Base-by-base conservation (phyloP, 768 basidiomycete species). In the Leccinum sublutescens region DNA sequence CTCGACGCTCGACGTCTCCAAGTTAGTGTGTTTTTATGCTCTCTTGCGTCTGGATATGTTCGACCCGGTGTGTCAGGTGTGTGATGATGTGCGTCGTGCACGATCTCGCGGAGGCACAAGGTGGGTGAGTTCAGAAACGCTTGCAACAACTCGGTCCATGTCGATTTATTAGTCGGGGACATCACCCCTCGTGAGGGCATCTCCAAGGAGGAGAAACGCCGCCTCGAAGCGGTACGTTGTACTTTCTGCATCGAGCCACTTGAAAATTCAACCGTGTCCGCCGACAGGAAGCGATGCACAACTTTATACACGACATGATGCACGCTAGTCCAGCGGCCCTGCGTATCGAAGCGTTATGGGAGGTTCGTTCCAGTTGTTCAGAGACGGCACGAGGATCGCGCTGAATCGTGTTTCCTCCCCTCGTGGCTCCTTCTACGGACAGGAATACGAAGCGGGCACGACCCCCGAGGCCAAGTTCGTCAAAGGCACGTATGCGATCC, bases 71-170 rank as follows among this genome's bases (percentile, higher is more conserved):
- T 33, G 5, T 12, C 10, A 51, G 50, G 80, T 92, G 89, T 59
- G 87, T 91, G 14, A 88, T 95, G 91, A 88, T 98, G 83, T 85
- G 85, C n/a, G 64, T 96, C 36, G 92, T 97, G 14, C 96, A 99
- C 68, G 96, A 99, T 74, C 82, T 99, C 14, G 95, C 95, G 6
- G 96, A 99, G 73, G 96, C 96, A 1, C 89, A 94, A 80, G 89
- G 92, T 88, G 52, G 64, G 21, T 3, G 3, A 2, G 9, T 48
- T n/a, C 5, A 10, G 25, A 29, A 27, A 25, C 12, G 9, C 33
- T 63, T 14, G 15, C 14, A 7, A 21, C 21, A 21, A 21, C 21
- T 21, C 21, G 21, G 34, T 50, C 38, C 8, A 40, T 17, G 3
- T 40, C 38, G 15, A n/a, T 0, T 40, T 8, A 23, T 49, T 40